A percentile compares a stretch with the other conserved stretches of the same genome.
Evolutionary conservation across 805 yeast species (phyloP).

Genomic region (Blastobotrys mokoenaii): DNA sequence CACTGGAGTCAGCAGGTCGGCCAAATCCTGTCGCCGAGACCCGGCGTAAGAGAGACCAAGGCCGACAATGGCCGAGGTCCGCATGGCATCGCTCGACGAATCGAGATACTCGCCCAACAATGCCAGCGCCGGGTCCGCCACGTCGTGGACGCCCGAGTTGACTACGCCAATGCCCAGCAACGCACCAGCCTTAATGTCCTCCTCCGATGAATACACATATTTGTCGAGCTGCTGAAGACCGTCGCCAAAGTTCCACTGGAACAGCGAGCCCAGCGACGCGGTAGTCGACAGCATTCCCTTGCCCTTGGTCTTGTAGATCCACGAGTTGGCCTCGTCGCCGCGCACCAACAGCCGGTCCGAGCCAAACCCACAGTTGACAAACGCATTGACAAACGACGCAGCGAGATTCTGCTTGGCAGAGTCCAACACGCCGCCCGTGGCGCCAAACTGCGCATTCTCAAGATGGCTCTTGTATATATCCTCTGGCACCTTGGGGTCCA

Average conservation of each 20-base stretch:
- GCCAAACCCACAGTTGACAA: constrained; percentile 86
- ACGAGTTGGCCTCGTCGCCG: constrained; percentile 62
- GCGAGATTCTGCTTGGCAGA: constrained; percentile 95
- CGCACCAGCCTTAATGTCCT: constrained; percentile 92
- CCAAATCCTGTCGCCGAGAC: constrained; percentile 75
- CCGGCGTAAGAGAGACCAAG: constrained; percentile 95
- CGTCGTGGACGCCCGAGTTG: constrained; percentile 90
- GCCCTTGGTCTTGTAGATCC: constrained; percentile 90
- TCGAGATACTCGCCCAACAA: constrained; percentile 71
- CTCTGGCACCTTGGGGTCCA: constrained; percentile 89
- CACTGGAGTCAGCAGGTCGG: constrained; percentile 68
- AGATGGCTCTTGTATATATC: constrained; percentile 88
- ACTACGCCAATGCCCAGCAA: constrained; percentile 89
- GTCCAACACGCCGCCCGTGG: constrained; percentile 49
- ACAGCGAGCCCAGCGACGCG: constrained; percentile 82
- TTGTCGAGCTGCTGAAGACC: constrained; percentile 88
- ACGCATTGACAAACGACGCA: constrained; percentile 86
- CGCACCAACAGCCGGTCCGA: constrained; percentile 65
- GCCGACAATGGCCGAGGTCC: constrained; percentile 81
- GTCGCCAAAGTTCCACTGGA: constrained; percentile 84
- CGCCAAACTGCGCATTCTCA: constrained; percentile 58
- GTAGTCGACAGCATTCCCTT: constrained; percentile 87
- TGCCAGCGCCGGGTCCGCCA: constrained; percentile 85
- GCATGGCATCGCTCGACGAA: constrained; percentile 52
- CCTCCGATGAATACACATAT: constrained; percentile 76